A percentile compares a stretch with the other conserved stretches of the same genome.
These are phyloP conservation scores for Lasiosphaeria hispida DNA, from an alignment of 495 filamentous ascomycete genomes.

Conservation along the genomic window DNA sequence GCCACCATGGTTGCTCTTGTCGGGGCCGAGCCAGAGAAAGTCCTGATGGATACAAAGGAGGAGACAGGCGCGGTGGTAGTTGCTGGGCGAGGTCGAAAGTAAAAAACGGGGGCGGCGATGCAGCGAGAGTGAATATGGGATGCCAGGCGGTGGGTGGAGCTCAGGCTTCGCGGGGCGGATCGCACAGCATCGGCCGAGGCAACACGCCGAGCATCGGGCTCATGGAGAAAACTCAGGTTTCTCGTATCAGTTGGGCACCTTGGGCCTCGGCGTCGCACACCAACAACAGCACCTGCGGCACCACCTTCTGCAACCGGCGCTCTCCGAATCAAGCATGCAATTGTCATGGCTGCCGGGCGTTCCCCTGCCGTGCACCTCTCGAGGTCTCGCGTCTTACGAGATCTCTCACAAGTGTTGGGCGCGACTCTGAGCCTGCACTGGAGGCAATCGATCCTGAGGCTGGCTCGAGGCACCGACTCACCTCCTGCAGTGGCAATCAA, in stretches of 20 bases:
- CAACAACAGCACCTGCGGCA: neutral
- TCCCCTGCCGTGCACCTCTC: neutral
- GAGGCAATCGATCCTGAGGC: neutral
- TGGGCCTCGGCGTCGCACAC: no score
- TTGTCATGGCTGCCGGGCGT: neutral
- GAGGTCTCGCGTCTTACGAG: no score
- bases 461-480: no score
- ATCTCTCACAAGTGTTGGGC: no score
- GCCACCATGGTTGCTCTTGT: constrained; percentile 67
- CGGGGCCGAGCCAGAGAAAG: constrained; percentile 39
- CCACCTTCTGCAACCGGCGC: neutral
- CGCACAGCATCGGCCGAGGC: constrained; percentile 9
- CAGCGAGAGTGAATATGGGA: neutral
- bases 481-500: no score
- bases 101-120: neutral
- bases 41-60: constrained; percentile 6
- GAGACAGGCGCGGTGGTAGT: neutral
- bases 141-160: neutral
- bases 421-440: neutral
- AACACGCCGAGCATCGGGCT: constrained; percentile 8
- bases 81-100: constrained; percentile 14
- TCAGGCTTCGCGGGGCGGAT: neutral
- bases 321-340: constrained; percentile 7
- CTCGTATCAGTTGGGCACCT: neutral
- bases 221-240: neutral